Evolutionary conservation across 306 rosid species (phyloP).

Genomic region (Ormosia semicastrata): DNA sequence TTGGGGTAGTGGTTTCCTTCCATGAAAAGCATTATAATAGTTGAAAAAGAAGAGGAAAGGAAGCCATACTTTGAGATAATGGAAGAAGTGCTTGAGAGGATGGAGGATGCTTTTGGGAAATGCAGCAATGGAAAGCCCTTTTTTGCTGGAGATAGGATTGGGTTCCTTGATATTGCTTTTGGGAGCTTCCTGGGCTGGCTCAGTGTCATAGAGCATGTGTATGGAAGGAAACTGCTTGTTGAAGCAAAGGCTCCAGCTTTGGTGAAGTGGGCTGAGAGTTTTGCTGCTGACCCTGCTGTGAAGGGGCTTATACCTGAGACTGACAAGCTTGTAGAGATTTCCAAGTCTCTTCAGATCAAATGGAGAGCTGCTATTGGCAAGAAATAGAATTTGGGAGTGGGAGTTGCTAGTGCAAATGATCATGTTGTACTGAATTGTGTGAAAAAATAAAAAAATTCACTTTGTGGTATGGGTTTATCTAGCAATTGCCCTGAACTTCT

Average conservation of each 20-base stretch:
- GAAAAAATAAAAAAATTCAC: neutral
- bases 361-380: constrained; percentile 36
- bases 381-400: neutral
- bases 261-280: constrained; percentile 56
- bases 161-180: constrained; percentile 59
- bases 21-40: constrained; percentile 8
- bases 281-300: constrained; percentile 46
- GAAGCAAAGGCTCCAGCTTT: constrained; percentile 45
- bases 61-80: constrained; percentile 35
- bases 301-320: constrained; percentile 51
- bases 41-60: constrained; percentile 47
- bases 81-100: constrained; percentile 32
- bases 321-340: constrained; percentile 44
- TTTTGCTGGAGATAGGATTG: constrained; percentile 59
- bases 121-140: constrained; percentile 55
- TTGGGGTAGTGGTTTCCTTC: constrained; percentile 48
- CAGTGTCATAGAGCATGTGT: constrained; percentile 32
- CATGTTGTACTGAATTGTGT: neutral
- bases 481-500: neutral
- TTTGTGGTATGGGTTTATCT: neutral
- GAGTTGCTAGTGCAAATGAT: neutral
- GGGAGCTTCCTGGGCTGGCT: constrained; percentile 58
- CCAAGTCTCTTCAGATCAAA: constrained; percentile 35
- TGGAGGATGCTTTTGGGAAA: constrained; percentile 50
- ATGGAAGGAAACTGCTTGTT: constrained; percentile 40